These are phyloP conservation scores for Claviceps fusiformis DNA, from an alignment of 2,329 filamentous ascomycete species.

Conservation along the genomic window DNA sequence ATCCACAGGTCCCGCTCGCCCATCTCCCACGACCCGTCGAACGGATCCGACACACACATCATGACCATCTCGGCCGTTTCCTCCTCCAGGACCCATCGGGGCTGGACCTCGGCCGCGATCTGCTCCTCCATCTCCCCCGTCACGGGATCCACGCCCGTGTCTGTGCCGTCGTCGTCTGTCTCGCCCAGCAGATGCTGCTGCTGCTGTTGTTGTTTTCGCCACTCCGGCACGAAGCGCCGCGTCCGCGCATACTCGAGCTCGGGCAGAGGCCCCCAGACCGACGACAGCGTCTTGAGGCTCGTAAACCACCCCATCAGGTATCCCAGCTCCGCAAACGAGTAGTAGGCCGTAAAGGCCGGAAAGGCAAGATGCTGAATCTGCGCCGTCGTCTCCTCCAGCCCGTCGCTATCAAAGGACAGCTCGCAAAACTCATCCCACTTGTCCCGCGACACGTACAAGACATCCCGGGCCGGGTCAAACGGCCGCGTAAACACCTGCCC, in stretches of 20 bases:
- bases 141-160: not conserved
- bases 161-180: not conserved
- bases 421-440: constrained; percentile 10
- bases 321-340: constrained; percentile 10
- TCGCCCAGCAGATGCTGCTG: not conserved
- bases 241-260: not conserved
- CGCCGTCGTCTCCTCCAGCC: constrained; percentile 1
- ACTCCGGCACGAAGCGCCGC: not conserved
- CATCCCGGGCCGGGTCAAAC: constrained; percentile 1
- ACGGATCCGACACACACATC: constrained; percentile 5
- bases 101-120: constrained; percentile 5
- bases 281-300: constrained; percentile 10
- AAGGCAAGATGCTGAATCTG: constrained; percentile 12
- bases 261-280: constrained; percentile 13
- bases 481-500: constrained; percentile 1
- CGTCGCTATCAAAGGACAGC: constrained; percentile 1
- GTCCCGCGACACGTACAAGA: constrained; percentile 5
- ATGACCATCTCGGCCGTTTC: constrained; percentile 7
- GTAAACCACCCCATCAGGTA: constrained; percentile 7
- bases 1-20: constrained; percentile 9
- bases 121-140: constrained; percentile 1
- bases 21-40: constrained; percentile 5
- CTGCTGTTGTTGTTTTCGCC: not conserved
- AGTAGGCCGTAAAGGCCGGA: constrained; percentile 14
- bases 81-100: constrained; percentile 6